phyloP scores from a whole-genome alignment of 176 grass and related monocot genomes.

The Elymus sibiricus region DNA sequence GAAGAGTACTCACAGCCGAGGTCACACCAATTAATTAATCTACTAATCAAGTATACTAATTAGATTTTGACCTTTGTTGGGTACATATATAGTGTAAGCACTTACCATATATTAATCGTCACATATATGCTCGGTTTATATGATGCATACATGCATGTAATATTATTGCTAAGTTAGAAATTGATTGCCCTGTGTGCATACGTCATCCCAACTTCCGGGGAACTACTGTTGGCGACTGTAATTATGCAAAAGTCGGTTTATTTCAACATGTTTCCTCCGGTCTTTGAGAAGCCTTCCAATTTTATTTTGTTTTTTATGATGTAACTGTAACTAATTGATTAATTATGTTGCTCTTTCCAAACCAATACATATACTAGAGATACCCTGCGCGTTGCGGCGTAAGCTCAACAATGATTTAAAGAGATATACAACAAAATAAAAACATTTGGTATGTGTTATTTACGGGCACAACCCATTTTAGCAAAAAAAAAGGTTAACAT shows the following conservation, averaged over 20 bases:
- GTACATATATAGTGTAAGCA: not conserved
- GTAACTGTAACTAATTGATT: not conserved
- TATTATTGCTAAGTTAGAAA: not conserved
- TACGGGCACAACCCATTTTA: not conserved
- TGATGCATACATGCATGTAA: not conserved
- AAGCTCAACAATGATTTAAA: not conserved
- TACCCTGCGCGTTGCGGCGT: not conserved
- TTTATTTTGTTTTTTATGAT: not conserved
- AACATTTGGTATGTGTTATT: not conserved
- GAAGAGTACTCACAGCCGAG: not conserved
- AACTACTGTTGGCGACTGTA: not conserved
- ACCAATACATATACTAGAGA: not conserved
- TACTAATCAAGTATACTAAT: not conserved
- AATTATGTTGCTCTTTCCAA: not conserved
- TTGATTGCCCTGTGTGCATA: not conserved
- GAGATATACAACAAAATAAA: not conserved
- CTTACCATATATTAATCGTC: not conserved
- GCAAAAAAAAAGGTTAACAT: no score
- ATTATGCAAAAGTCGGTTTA: not conserved
- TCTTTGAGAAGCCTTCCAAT: not conserved
- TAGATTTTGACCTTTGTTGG: conserved; percentile 2
- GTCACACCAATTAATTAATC: not conserved
- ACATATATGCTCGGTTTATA: conserved; percentile 5
- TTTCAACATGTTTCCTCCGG: not conserved
- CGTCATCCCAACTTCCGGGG: not conserved